Base-by-base conservation (phyloP, 495 filamentous ascomycete genomes). In the Penicillium egyptiacum region DNA sequence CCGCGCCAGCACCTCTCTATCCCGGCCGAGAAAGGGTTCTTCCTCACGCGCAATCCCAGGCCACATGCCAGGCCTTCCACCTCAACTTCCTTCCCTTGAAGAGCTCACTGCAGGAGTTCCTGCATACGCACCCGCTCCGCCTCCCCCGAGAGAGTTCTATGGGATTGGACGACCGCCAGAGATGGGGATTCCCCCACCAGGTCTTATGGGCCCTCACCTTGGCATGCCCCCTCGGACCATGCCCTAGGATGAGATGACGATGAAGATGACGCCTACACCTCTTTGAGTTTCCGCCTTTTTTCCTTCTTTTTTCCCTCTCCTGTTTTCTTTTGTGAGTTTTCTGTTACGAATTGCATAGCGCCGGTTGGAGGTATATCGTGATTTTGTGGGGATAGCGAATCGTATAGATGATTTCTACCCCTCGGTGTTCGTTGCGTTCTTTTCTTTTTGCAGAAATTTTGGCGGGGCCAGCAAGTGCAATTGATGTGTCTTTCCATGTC, bases 341-440 rank as follows among this genome's bases (percentile, higher is more conserved):
- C 64, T 74, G 61, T 74, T 74, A 77, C 68, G 72, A 75, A 59
- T 73, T 76, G 77, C 73, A 75, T 77, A 75, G 71, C 72, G 74
- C 68, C 67, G 71, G 67, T 62, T 64, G 69, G 66, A 73, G 72
- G 66, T 68, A 70, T 71, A 69, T 67, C 70, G 72, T 74, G 66
- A 61, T 74, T 73, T 73, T 65, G 59, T 58, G 58, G 57, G 61
- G 68, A 63, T 50, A 42, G 43, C 54, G 58, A 63, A 57, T 70
- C 56, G 62, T 64, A 72, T 74, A 73, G 63, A 73, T 62, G 64
- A 62, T 63, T 63, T 56, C 62, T 55, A 49, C 39, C 59, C 59
- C 47, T 70, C 40, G 57, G 56, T 58, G 61, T 59, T 55, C 48
- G 55, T 60, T 55, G 53, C 50, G 42, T 41, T 56, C 22, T 55